Evolutionary conservation across 495 filamentous ascomycete genomes (phyloP).

Genomic region (Tetracladium marchalianum): DNA sequence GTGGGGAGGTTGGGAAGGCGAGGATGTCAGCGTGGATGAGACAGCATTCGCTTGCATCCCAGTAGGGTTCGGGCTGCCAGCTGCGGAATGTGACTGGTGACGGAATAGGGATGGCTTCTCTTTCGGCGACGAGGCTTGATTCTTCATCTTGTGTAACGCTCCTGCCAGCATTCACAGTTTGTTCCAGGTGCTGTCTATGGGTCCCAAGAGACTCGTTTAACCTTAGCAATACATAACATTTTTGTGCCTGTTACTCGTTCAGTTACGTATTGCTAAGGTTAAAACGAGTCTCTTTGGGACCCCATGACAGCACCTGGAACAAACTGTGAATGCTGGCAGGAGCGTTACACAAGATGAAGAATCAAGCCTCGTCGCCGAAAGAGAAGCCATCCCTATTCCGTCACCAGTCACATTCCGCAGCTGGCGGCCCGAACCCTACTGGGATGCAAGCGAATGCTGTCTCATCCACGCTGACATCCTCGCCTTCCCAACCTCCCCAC

Average conservation of each 20-base stretch:
- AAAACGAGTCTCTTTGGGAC: too few relatives aligned
- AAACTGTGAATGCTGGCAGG: too few relatives aligned
- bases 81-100: conserved; percentile 38
- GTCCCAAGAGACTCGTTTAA: too few relatives aligned
- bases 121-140: neutral
- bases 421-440: conserved; percentile 43
- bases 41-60: conserved; percentile 76
- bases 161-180: too few relatives aligned
- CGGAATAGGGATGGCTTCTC: neutral
- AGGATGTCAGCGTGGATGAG: conserved; percentile 65
- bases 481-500: conserved; percentile 21
- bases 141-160: too few relatives aligned
- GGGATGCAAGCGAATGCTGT: conserved; percentile 76
- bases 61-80: conserved; percentile 43
- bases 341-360: too few relatives aligned
- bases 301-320: too few relatives aligned
- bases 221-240: too few relatives aligned
- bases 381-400: neutral
- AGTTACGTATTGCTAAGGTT: too few relatives aligned
- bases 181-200: too few relatives aligned
- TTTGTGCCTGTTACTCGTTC: too few relatives aligned
- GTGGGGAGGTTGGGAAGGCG: conserved; percentile 20
- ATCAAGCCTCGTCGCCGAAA: neutral
- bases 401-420: conserved; percentile 38
- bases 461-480: conserved; percentile 65